Percentiles rank a stretch among this genome's conserved stretches.
phyloP scores from a whole-genome alignment of 495 filamentous ascomycete species.

The Chaetomium fimeti region DNA sequence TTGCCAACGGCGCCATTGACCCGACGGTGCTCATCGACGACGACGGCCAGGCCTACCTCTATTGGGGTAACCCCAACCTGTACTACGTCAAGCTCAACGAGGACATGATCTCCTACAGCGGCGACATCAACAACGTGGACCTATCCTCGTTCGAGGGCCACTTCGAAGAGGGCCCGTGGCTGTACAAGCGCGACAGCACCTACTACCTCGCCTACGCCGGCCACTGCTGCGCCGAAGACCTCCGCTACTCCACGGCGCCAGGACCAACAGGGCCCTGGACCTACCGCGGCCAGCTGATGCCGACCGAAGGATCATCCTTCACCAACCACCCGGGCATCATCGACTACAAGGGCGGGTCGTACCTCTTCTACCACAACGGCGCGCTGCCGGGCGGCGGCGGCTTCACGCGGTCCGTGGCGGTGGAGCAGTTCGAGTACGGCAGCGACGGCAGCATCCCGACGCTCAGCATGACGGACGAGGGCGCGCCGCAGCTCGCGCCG shows the following conservation, averaged over 20 bases:
- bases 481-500: not conserved
- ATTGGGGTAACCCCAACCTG: not conserved
- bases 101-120: not conserved
- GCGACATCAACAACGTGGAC: not conserved
- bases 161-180: not conserved
- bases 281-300: not conserved
- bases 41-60: conserved; percentile 2
- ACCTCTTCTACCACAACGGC: conserved; percentile 4
- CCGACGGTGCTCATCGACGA: not conserved
- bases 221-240: conserved; percentile 1
- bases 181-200: conserved; percentile 4
- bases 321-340: conserved; percentile 3
- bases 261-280: not conserved
- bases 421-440: not conserved
- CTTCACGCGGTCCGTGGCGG: not conserved
- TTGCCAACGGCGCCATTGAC: not conserved
- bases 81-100: not conserved
- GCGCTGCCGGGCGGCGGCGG: not conserved
- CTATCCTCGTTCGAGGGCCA: not conserved
- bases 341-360: conserved; percentile 2
- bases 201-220: conserved; percentile 1
- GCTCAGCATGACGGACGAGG: not conserved
- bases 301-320: not conserved
- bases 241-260: not conserved
- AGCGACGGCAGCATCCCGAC: conserved; percentile 3